Evolutionary conservation across 2,329 filamentous ascomycete species (phyloP), one percentile per base, ranked within the genome.

Genomic region (Diaporthe citriasiana): DNA sequence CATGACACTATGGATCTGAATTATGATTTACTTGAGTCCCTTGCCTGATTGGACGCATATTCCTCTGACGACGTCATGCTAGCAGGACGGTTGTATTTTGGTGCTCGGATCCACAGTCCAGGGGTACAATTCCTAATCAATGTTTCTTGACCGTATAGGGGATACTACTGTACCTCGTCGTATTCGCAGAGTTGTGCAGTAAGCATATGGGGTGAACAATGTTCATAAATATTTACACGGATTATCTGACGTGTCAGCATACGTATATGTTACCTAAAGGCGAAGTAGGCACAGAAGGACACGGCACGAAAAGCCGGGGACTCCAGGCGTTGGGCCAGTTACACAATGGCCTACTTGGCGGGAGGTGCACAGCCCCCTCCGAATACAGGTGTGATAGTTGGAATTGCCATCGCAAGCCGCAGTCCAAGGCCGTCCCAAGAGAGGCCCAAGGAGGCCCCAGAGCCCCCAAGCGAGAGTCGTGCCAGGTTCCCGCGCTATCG

Each of bases 401-500:
- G 47, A 35, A 68, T 53, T 53, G 33, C 63, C 63, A 40, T 68
- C 4, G 47, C 63, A 53, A 68, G 33, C 47, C 45, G 63, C 63
- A 38, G 45, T 38, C 45, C 30, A 66, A 66, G 63, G 30, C 45
- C 45, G 30, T 9, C 30, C 60, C 60, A 50, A 65, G 59, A n/a
- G 13, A 35, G 51, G n/a, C n/a, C 55, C 55, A 59, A 59, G 56
- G 38, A 45, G 57, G 59, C 57, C 57, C 38, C 57, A 63, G 38
- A 63, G 57, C 13, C 57, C 40, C 59, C 59, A 65, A 65, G 59
- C 27, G 45, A 51, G 9, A 66, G 45, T 27, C 22, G 63, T 38
- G 63, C 63, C 63, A 68, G 63, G 63, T 68, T 68, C 63, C 25
- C 63, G 63, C 63, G 63, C 63, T 68, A 68, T 68, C 63, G 63